phyloP scores from a whole-genome alignment of 129 eudicot species.

The Deinandra increscens region DNA sequence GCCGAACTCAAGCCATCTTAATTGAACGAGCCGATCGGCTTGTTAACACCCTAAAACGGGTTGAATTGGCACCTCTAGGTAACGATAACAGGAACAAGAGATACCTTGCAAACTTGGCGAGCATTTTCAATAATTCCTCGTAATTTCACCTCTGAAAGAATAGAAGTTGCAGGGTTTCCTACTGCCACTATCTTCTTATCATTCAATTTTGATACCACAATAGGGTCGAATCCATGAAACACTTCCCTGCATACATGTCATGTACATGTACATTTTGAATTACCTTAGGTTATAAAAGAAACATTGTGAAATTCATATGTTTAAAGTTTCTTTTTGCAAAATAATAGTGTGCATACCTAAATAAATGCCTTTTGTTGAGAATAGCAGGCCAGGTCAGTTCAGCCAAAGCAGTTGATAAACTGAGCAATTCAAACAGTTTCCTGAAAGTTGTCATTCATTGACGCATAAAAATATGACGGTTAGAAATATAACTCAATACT shows the following conservation, averaged over 20 bases:
- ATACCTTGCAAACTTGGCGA: constrained; percentile 82
- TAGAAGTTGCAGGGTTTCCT: constrained; percentile 70
- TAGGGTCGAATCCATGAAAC: constrained; percentile 74
- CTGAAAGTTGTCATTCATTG: constrained; percentile 44
- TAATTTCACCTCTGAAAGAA: constrained; percentile 79
- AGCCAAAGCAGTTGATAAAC: constrained; percentile 83
- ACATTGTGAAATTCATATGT: background rate
- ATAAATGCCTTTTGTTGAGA: constrained; percentile 65
- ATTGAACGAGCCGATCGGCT: background rate
- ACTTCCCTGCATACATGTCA: constrained; percentile 58
- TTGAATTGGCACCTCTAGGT: background rate
- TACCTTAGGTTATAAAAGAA: background rate
- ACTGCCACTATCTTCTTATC: constrained; percentile 66
- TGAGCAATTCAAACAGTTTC: constrained; percentile 82
- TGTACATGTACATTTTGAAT: constrained; percentile 14
- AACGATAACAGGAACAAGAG: constrained; percentile 7
- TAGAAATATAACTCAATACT: background rate
- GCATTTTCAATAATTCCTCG: constrained; percentile 79
- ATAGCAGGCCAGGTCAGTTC: constrained; percentile 89
- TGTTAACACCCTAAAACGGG: background rate
- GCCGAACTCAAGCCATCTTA: background rate
- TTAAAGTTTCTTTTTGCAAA: background rate
- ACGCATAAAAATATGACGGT: constrained; percentile 1
- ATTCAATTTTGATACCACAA: constrained; percentile 64
- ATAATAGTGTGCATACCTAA: constrained; percentile 50